A percentile compares a stretch with the other conserved stretches of the same genome.
Evolutionary conservation across 441 rosid species (phyloP).

Genomic region (Euphorbia celastroides): DNA sequence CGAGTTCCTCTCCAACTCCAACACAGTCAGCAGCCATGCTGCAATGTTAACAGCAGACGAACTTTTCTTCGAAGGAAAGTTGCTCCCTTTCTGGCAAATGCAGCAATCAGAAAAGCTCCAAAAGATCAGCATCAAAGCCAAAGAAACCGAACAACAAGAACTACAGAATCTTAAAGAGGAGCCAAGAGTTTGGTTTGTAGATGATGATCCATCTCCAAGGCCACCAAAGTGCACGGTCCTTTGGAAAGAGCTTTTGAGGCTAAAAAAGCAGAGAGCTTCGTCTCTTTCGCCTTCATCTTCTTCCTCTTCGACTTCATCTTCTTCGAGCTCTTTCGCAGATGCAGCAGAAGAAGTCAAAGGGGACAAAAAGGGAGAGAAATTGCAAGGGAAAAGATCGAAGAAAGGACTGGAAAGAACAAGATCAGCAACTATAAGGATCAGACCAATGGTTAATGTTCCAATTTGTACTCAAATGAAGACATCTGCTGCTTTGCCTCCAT

Average conservation of each 20-base stretch:
- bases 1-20: conserved; percentile 66
- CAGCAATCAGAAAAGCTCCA: conserved; percentile 70
- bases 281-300: conserved; percentile 54
- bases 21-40: conserved; percentile 25
- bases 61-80: conserved; percentile 77
- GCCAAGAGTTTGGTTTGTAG: conserved; percentile 60
- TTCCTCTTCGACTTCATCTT: conserved; percentile 69
- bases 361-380: conserved; percentile 30
- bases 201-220: conserved; percentile 92
- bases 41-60: conserved; percentile 77
- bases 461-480: conserved; percentile 63
- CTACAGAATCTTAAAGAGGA: conserved; percentile 28
- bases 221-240: conserved; percentile 95
- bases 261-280: conserved; percentile 64
- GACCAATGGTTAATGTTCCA: conserved; percentile 89
- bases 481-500: conserved; percentile 52
- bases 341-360: conserved; percentile 31
- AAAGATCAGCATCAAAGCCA: conserved; percentile 47
- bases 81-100: conserved; percentile 73
- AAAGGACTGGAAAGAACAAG: conserved; percentile 88
- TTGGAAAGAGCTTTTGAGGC: conserved; percentile 81
- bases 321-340: conserved; percentile 59
- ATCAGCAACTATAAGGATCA: conserved; percentile 69
- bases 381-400: conserved; percentile 67
- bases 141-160: conserved; percentile 26